These are phyloP conservation scores for Sporothrix curviconia DNA, from an alignment of 2,329 filamentous ascomycete species.

Conservation along the genomic window DNA sequence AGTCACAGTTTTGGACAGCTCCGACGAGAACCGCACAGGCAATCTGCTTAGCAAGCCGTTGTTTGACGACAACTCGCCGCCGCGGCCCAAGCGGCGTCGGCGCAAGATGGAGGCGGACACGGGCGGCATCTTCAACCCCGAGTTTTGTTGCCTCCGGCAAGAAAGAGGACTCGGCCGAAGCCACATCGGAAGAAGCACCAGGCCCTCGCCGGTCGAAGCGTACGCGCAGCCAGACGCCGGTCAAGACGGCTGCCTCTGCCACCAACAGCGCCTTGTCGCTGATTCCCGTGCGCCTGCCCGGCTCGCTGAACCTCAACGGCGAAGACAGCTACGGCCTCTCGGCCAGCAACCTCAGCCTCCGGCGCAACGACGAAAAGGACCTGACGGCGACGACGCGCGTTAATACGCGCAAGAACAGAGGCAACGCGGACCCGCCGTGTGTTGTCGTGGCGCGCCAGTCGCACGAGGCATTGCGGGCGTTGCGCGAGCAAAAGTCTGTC, in stretches of 20 bases:
- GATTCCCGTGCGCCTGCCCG: slow-evolving; percentile 28
- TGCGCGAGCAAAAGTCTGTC: slow-evolving; percentile 24
- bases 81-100: slow-evolving; percentile 26
- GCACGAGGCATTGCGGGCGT: slow-evolving; percentile 23
- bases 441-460: slow-evolving; percentile 26
- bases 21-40: not conserved
- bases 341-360: slow-evolving; percentile 17
- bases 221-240: slow-evolving; percentile 21
- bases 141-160: slow-evolving; percentile 17
- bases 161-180: not conserved
- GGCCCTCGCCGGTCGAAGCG: slow-evolving; percentile 14
- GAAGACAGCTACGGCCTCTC: slow-evolving; percentile 20
- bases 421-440: slow-evolving; percentile 28
- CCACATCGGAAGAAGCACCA: not conserved
- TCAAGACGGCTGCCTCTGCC: slow-evolving; percentile 22
- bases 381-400: slow-evolving; percentile 35
- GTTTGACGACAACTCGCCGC: slow-evolving; percentile 23
- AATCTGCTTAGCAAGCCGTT: slow-evolving; percentile 23
- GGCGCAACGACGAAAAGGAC: slow-evolving; percentile 35
- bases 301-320: slow-evolving; percentile 24
- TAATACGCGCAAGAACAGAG: slow-evolving; percentile 43
- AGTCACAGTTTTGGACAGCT: not conserved
- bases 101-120: slow-evolving; percentile 25
- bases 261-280: slow-evolving; percentile 26
- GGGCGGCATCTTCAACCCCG: slow-evolving; percentile 24